Evolutionary conservation across 257 asterid species (phyloP), one percentile per base, ranked within the genome.

Genomic region (Solanum clarkiae): DNA sequence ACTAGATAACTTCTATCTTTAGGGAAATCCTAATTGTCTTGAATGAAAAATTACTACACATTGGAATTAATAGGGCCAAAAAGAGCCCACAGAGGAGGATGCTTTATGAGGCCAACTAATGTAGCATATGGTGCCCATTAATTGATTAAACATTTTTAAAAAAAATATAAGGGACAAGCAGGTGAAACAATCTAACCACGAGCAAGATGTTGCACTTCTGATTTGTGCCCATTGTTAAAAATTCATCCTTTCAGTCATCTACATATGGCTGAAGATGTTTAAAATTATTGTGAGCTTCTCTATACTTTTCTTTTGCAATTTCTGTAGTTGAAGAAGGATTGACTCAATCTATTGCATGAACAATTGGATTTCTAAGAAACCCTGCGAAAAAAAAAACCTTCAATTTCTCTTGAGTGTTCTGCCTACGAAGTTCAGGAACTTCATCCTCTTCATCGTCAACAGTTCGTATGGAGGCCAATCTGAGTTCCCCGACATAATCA

Each of bases 401-500:
- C 89, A 94, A 69, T 85, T 93, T 94, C 86, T 92, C 95, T 92
- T 90, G 94, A 77, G 91, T 88, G 80, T 87, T 92, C 66, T 93
- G 95, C 68, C 74, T 87, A 85, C 91, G 97, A 77, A 87, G 86
- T 53, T 93, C 94, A 69, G 94, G 96, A 84, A 90, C 82, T 59
- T 89, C 86, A n/a, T 87, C 89, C 40, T 93, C 94, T 82, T 91
- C 95, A 83, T 87, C 84, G 84, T 92, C 97, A 65, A 91, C 80
- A 54, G 93, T 90, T 69, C 93, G 91, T 82, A 93, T 85, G 55
- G 96, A 85, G 88, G 94, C 97, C 92, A 95, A 88, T 29, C 89
- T 84, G 85, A 95, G 96, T 88, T 91, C 93, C 66, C 98, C 98
- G n/a, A 94, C 91, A 82, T 92, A 93, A 84, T 94, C 94, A 87